These are phyloP conservation scores for Pterocarpus macrocarpus DNA, from an alignment of 306 rosid genomes.

Conservation along the genomic window DNA sequence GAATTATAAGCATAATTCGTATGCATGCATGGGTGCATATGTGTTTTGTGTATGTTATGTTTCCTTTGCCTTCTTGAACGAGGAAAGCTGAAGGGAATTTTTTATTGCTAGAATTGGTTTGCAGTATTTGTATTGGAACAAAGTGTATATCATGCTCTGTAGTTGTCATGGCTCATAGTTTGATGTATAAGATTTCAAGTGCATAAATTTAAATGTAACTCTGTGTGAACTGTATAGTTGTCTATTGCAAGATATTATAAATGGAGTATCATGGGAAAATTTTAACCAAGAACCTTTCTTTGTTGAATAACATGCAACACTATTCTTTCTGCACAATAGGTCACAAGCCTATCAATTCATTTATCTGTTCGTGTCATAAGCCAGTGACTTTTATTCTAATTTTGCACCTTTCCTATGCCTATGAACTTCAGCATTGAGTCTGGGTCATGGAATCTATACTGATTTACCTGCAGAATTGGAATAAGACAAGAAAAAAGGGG, in stretches of 20 bases:
- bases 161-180: not conserved
- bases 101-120: too few relatives aligned
- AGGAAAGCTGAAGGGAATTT: not conserved
- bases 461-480: not conserved
- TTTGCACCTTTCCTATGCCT: not conserved
- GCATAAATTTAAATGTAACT: constrained; percentile 1
- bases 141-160: not conserved
- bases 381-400: too few relatives aligned
- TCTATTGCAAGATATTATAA: too few relatives aligned
- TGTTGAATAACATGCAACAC: too few relatives aligned
- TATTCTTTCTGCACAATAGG: too few relatives aligned
- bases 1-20: not conserved
- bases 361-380: too few relatives aligned
- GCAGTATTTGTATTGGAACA: not conserved
- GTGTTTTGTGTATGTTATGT: not conserved
- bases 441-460: not conserved
- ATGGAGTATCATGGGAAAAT: too few relatives aligned
- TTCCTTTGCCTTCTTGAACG: not conserved
- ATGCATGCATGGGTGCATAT: not conserved
- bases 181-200: not conserved
- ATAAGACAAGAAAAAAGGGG: not conserved
- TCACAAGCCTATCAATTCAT: too few relatives aligned
- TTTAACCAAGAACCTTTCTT: too few relatives aligned
- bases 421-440: not conserved
- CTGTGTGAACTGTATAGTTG: too few relatives aligned